A percentile compares a stretch with the other conserved stretches of the same genome.
phyloP scores from a whole-genome alignment of 306 rosid species.

The Morella rubra region DNA sequence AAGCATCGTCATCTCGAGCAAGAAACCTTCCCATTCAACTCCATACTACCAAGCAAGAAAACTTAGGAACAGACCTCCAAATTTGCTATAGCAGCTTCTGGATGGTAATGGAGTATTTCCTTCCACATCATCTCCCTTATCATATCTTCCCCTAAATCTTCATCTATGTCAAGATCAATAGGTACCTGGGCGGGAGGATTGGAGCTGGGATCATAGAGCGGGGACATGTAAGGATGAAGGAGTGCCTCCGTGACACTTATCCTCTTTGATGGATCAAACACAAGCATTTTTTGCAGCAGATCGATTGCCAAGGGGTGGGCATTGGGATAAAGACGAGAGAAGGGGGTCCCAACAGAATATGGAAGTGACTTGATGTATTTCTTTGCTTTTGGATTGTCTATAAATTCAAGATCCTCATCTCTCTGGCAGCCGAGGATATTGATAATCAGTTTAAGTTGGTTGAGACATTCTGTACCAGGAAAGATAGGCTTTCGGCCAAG shows the following conservation, averaged over 20 bases:
- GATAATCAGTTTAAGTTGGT: constrained; percentile 80
- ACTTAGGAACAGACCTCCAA: constrained; percentile 42
- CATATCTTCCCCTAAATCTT: constrained; percentile 87
- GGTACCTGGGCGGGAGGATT: constrained; percentile 83
- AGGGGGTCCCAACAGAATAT: constrained; percentile 60
- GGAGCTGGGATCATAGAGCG: constrained; percentile 67
- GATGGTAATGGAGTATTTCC: constrained; percentile 90
- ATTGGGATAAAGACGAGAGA: constrained; percentile 62
- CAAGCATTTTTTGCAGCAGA: constrained; percentile 84
- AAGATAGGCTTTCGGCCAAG: constrained; percentile 84
- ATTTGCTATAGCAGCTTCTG: constrained; percentile 47
- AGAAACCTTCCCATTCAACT: constrained; percentile 36
- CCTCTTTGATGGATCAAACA: constrained; percentile 93
- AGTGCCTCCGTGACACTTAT: constrained; percentile 78
- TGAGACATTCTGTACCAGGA: constrained; percentile 86
- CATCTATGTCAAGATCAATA: constrained; percentile 86
- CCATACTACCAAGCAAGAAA: constrained; percentile 18
- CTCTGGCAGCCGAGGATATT: constrained; percentile 88
- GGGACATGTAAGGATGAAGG: constrained; percentile 88
- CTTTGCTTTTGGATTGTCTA: constrained; percentile 84
- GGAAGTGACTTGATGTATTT: constrained; percentile 63
- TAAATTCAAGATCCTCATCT: constrained; percentile 85
- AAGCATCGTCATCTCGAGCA: constrained; percentile 41
- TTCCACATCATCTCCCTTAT: constrained; percentile 97
- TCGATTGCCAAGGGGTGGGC: constrained; percentile 86